Evolutionary conservation across 768 basidiomycete genomes (phyloP), one percentile per base, ranked within the genome.

Genomic region (Paxillus involutus): DNA sequence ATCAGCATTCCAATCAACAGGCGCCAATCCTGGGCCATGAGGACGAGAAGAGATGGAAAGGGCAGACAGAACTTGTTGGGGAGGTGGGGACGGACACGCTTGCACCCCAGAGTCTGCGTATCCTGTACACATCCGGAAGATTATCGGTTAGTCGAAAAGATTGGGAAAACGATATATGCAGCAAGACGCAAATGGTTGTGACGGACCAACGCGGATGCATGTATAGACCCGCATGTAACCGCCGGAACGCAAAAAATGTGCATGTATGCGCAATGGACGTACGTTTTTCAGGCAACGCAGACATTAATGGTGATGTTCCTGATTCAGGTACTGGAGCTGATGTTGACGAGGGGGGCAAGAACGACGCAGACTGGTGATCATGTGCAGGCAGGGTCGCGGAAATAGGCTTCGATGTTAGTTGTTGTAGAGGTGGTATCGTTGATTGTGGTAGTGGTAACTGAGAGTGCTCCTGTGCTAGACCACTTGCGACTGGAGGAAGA

Each of bases 81-180:
- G 4, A 21, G 47, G 14, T 8, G 45, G 44, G 33, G 53, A 35
- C 12, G 21, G 19, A 35, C n/a, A 52, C 21, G 55, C 54, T 47
- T 64, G 64, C 13, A 47, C 55, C 13, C 59, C 62, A 2, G 19
- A 46, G 11, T 58, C 53, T 13, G 42, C 44, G 17, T 55, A 55
- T 30, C 51, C 66, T 68, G 49, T 39, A 33, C 12, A 52, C 6
- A 37, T 46, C 26, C 14, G 41, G 46, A 33, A 5, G 10, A 19
- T 3, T 3, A n/a, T 51, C 4, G 4, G 33, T 60, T 2, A 41
- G 33, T 57, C 2, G 4, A 3, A 6, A 49, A 32, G 7, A n/a
- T 1, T 21, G 13, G 14, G 12, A 26, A 52, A 16, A 29, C 39
- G 35, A n/a, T 19, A 41, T 21, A 24, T 12, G 13, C 9, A 35